Evolutionary conservation across 2,329 filamentous ascomycete species (phyloP), one percentile per base, ranked within the genome.

Genomic region (Purpureocillium takamizusanense): DNA sequence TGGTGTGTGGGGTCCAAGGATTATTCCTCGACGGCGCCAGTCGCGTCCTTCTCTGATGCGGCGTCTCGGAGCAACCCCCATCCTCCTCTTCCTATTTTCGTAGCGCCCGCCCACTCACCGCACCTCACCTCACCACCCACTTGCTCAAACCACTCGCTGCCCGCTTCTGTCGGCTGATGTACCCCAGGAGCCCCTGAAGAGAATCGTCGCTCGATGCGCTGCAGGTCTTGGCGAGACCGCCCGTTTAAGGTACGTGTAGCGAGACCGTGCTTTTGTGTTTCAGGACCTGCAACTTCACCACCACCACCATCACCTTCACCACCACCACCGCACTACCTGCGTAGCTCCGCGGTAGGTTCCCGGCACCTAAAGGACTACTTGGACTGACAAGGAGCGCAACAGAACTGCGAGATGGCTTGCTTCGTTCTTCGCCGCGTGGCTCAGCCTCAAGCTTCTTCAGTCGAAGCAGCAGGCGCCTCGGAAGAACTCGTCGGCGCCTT

Each of bases 341-440:
- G n/a, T n/a, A n/a, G n/a, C n/a, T n/a, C n/a, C n/a, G n/a, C n/a
- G n/a, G n/a, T n/a, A n/a, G n/a, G n/a, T n/a, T n/a, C n/a, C n/a
- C n/a, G n/a, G n/a, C n/a, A n/a, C n/a, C n/a, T n/a, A n/a, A n/a
- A n/a, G n/a, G n/a, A n/a, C n/a, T n/a, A 25, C 10, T 10, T 25
- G 10, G 35, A 17, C 34, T 38, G 17, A 43, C 42, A 15, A 27
- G 11, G 23, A 14, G 17, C 18, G 35, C 28, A 12, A 18, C 36
- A 80, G 76, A 43, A 55, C 80, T 31, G 61, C 74, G 38, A 67
- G 69, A 62, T 78, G 69, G 65, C 48, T 78, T n/a, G 69, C 76
- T 21, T 65, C 72, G 1, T 80, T 81, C 51, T 59, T 76, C 27
- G 69, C 76, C 6, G 74, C 67, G 27, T 81, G 72, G 68, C 57